Percentiles rank a stretch among this genome's conserved stretches.
These are phyloP conservation scores for Aspergillus panamensis DNA, from an alignment of 495 filamentous ascomycete genomes.

Conservation along the genomic window DNA sequence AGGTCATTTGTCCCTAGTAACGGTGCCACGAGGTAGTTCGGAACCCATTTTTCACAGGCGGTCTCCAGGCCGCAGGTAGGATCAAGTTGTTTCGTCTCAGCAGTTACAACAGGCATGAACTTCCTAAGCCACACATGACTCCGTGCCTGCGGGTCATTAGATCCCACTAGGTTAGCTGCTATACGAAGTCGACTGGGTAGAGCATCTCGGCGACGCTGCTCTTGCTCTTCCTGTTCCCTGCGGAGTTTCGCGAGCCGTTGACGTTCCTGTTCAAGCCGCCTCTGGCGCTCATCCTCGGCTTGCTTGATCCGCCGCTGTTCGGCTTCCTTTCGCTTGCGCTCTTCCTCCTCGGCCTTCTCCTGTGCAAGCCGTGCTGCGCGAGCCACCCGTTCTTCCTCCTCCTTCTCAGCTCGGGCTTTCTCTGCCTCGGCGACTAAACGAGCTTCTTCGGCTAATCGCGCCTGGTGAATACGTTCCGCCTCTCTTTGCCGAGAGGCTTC, in stretches of 20 bases:
- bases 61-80: slow-evolving; percentile 38
- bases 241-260: slow-evolving; percentile 45
- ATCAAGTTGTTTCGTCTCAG: slow-evolving; percentile 46
- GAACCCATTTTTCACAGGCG: slow-evolving; percentile 65
- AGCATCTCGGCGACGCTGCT: slow-evolving; percentile 56
- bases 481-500: slow-evolving; percentile 37
- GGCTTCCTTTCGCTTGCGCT: slow-evolving; percentile 49
- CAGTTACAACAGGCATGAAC: slow-evolving; percentile 52
- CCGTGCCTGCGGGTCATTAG: slow-evolving; percentile 44
- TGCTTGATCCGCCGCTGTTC: slow-evolving; percentile 51
- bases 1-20: slow-evolving; percentile 74
- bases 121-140: slow-evolving; percentile 45
- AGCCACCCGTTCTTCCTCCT: slow-evolving; percentile 43
- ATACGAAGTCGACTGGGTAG: slow-evolving; percentile 48
- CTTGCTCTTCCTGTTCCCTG: slow-evolving; percentile 51
- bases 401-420: slow-evolving; percentile 39
- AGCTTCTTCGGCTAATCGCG: slow-evolving; percentile 36
- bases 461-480: slow-evolving; percentile 16
- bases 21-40: slow-evolving; percentile 71
- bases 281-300: slow-evolving; percentile 53
- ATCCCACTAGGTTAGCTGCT: slow-evolving; percentile 47
- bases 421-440: slow-evolving; percentile 47
- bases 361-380: slow-evolving; percentile 42
- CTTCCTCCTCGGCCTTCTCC: slow-evolving; percentile 52
- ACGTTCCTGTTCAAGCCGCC: slow-evolving; percentile 57